Conservation (phyloP, 495 filamentous ascomycete species). For the Aspergillus panamensis region DNA sequence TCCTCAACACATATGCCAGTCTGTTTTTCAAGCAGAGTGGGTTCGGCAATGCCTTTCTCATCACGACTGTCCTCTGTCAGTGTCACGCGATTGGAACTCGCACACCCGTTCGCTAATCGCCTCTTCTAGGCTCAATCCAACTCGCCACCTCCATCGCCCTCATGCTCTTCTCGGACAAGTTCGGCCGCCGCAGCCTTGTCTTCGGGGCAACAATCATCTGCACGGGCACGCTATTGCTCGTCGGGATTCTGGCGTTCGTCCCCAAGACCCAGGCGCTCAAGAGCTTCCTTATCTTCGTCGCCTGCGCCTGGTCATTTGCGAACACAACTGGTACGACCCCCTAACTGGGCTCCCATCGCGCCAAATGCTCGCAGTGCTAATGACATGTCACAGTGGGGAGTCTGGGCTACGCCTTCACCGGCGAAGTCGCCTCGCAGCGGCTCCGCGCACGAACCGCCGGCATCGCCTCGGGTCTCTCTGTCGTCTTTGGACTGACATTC, state of each 20-base stretch:
- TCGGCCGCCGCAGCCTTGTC: not conserved
- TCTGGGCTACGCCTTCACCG: not conserved
- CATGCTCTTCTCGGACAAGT: not conserved
- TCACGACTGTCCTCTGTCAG: conserved; percentile 1
- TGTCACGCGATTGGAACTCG: no score
- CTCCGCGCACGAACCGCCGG: not conserved
- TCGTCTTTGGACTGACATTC: conserved; percentile 1
- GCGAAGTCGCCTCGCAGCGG: not conserved
- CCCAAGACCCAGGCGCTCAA: not conserved
- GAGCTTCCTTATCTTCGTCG: not conserved
- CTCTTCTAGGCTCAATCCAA: conserved; percentile 1
- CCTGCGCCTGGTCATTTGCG: not conserved
- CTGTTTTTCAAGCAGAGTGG: conserved; percentile 3
- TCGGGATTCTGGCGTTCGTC: not conserved
- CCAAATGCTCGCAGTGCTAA: no score
- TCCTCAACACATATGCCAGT: not conserved
- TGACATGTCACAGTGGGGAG: no score
- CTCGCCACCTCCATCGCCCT: not conserved
- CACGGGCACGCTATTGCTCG: not conserved
- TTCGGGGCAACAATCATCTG: not conserved
- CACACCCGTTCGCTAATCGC: not conserved
- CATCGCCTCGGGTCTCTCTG: not conserved
- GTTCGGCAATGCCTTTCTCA: not conserved
- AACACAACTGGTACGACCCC: conserved; percentile 4
- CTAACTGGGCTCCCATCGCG: no score